A percentile compares a stretch with the other conserved stretches of the same genome.
Evolutionary conservation across 257 asterid genomes (phyloP).

Genomic region (Solanum neorickii): DNA sequence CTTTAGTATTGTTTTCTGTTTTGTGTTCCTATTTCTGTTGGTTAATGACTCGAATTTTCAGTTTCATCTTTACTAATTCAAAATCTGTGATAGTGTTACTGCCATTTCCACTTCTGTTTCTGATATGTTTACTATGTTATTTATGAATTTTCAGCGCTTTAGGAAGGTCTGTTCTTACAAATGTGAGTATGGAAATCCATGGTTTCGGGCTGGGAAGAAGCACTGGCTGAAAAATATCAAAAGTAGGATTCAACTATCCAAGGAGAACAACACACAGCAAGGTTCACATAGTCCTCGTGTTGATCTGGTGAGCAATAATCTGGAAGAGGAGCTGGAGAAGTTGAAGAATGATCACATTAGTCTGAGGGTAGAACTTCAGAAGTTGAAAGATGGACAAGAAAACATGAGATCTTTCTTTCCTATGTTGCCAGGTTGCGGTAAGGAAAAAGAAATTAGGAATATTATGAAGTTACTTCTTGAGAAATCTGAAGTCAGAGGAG

Average conservation of each 20-base stretch:
- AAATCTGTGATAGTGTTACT: constrained; percentile 21
- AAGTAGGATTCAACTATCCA: constrained; percentile 14
- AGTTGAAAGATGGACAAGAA: constrained; percentile 7
- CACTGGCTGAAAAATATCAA: constrained; percentile 26
- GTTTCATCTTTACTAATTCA: constrained; percentile 21
- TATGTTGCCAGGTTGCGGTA: neutral
- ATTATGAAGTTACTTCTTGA: constrained; percentile 4
- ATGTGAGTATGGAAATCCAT: constrained; percentile 28
- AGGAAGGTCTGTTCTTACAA: constrained; percentile 19
- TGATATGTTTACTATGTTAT: neutral
- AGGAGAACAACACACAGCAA: neutral
- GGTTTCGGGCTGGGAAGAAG: constrained; percentile 34
- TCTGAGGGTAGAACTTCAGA: constrained; percentile 19
- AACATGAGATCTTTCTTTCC: constrained; percentile 10
- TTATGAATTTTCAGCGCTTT: constrained; percentile 21
- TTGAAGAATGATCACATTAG: constrained; percentile 16
- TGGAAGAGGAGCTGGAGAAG: constrained; percentile 12
- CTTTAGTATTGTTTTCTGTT: neutral
- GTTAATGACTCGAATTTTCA: neutral
- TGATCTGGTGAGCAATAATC: neutral
- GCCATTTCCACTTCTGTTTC: neutral
- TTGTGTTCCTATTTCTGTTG: neutral
- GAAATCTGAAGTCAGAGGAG: constrained; percentile 5
- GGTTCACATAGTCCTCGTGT: neutral
- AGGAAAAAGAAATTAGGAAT: neutral